Conservation (phyloP, 1,284 basidiomycete genomes). For the Neolentinus lepideus region DNA sequence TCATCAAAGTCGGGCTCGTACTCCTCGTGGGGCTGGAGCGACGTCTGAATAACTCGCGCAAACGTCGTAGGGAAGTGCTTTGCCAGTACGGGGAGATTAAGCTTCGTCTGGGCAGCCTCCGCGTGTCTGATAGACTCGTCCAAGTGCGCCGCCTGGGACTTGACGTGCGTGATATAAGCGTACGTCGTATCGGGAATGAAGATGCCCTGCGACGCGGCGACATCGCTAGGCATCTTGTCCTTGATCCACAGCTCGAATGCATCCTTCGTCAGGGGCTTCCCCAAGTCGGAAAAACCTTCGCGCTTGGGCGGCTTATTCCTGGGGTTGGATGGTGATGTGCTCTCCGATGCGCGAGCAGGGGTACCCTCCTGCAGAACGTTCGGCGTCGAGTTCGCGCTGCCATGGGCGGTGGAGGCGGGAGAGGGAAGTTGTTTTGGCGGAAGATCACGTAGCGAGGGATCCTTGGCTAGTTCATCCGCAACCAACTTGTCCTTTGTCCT, state of each 20-base stretch:
- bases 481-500: constrained; percentile 16
- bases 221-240: too few relatives aligned
- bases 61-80: constrained; percentile 69
- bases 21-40: constrained; percentile 56
- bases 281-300: too few relatives aligned
- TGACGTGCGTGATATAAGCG: not conserved
- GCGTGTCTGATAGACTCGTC: constrained; percentile 36
- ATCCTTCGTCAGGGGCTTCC: too few relatives aligned
- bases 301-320: not conserved
- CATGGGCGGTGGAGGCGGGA: constrained; percentile 54
- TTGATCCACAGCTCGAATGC: too few relatives aligned
- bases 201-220: too few relatives aligned
- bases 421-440: constrained; percentile 65
- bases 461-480: constrained; percentile 16
- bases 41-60: constrained; percentile 58
- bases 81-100: constrained; percentile 57
- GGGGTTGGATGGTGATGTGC: not conserved
- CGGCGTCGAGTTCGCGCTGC: constrained; percentile 64
- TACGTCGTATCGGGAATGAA: too few relatives aligned
- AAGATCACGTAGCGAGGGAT: constrained; percentile 29
- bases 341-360: not conserved
- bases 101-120: constrained; percentile 39
- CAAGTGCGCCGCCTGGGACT: constrained; percentile 24
- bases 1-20: constrained; percentile 75
- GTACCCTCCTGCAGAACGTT: constrained; percentile 19